Evolutionary conservation across 2,329 filamentous ascomycete species (phyloP).

Genomic region (Tolypocladium sp.): DNA sequence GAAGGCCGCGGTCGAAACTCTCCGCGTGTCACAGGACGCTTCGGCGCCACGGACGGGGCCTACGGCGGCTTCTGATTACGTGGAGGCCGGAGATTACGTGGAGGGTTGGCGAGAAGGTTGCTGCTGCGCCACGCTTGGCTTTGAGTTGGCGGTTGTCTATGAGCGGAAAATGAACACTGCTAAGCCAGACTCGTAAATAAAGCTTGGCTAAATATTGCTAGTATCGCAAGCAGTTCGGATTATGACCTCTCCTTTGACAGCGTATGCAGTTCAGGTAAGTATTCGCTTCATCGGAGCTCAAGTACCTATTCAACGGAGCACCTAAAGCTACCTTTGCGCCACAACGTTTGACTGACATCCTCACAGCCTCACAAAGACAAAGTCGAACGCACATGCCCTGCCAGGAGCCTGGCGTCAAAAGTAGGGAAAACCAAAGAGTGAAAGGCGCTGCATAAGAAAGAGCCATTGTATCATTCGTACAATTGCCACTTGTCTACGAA

Average conservation of each 20-base stretch:
- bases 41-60: slow-evolving; percentile 1
- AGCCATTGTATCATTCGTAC: not conserved
- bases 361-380: too few species aligned
- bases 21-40: slow-evolving; percentile 3
- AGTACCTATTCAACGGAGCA: too few species aligned
- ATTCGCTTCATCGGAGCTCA: not conserved
- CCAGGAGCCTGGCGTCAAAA: too few species aligned
- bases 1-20: slow-evolving; percentile 4
- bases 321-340: too few species aligned
- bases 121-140: slow-evolving; percentile 26
- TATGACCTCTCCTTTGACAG: not conserved
- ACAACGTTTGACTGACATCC: too few species aligned
- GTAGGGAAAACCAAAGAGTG: not conserved
- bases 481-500: not conserved
- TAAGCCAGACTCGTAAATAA: not conserved
- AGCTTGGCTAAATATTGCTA: not conserved
- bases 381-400: too few species aligned
- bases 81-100: slow-evolving; percentile 7
- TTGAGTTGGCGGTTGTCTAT: not conserved
- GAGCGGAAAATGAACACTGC: not conserved
- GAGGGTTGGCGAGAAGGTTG: not conserved
- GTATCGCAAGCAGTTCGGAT: not conserved
- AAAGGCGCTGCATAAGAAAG: not conserved
- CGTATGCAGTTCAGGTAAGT: not conserved
- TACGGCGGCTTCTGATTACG: slow-evolving; percentile 13